A percentile compares a stretch with the other conserved stretches of the same genome.
Evolutionary conservation across 345 rosid genomes (phyloP).

Genomic region (Physaria fendleri): DNA sequence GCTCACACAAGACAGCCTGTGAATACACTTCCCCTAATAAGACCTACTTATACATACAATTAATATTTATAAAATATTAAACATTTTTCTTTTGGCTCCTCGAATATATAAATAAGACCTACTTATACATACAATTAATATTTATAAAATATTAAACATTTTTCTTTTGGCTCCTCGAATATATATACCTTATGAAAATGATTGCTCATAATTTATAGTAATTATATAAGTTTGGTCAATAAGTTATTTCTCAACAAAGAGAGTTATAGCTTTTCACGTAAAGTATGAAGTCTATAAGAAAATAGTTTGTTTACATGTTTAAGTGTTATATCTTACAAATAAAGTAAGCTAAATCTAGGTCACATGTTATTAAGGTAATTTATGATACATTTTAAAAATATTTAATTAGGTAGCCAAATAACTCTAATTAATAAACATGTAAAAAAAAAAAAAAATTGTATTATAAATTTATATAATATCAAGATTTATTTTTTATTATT

Average conservation of each 20-base stretch:
- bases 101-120: conserved; percentile 25
- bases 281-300: neutral
- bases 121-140: neutral
- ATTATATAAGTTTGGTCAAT: neutral
- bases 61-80: neutral
- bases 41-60: conserved; percentile 17
- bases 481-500: neutral
- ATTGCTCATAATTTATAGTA: conserved; percentile 10
- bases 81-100: conserved; percentile 5
- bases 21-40: conserved; percentile 28
- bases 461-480: too few relatives aligned
- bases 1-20: conserved; percentile 32
- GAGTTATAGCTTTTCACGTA: neutral
- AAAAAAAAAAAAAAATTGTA: neutral
- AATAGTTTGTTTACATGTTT: neutral
- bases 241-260: neutral
- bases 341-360: neutral
- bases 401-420: too few relatives aligned
- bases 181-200: conserved; percentile 18
- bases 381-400: neutral
- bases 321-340: neutral
- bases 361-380: conserved; percentile 9
- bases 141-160: neutral
- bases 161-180: conserved; percentile 17
- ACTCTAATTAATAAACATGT: too few relatives aligned